phyloP scores from a whole-genome alignment of 2,329 filamentous ascomycete species.

The Xylariales sp. region DNA sequence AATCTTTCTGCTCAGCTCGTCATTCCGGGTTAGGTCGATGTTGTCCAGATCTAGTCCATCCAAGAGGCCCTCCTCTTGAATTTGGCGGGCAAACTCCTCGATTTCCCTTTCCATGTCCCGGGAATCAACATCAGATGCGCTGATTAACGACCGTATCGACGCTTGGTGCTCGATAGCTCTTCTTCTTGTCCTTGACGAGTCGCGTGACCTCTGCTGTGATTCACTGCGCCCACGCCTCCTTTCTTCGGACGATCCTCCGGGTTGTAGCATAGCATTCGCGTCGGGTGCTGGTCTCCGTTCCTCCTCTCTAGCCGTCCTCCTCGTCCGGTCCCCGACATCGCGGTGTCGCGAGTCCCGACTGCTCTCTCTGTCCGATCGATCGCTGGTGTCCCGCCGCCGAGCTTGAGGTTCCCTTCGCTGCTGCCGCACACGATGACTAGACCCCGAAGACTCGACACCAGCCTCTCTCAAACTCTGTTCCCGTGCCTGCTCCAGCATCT shows the following conservation, averaged over 20 bases:
- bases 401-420: slow-evolving; percentile 23
- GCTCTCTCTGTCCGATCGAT: slow-evolving; percentile 27
- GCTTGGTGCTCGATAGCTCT: slow-evolving; percentile 83
- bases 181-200: slow-evolving; percentile 31
- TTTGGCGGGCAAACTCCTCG: slow-evolving; percentile 83
- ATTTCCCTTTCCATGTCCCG: slow-evolving; percentile 83
- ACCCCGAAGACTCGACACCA: slow-evolving; percentile 39
- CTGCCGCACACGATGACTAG: slow-evolving; percentile 14
- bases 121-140: slow-evolving; percentile 70
- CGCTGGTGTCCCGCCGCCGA: slow-evolving; percentile 25
- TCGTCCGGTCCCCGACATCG: slow-evolving; percentile 19
- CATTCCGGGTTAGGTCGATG: slow-evolving; percentile 76
- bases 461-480: slow-evolving; percentile 69
- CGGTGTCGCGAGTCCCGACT: slow-evolving; percentile 23
- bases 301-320: slow-evolving; percentile 25
- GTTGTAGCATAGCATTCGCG: slow-evolving; percentile 32
- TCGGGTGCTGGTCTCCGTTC: slow-evolving; percentile 25
- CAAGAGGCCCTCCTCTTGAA: slow-evolving; percentile 78
- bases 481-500: slow-evolving; percentile 66
- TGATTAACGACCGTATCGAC: slow-evolving; percentile 79
- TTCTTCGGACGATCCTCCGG: slow-evolving; percentile 30
- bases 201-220: slow-evolving; percentile 37
- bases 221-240: slow-evolving; percentile 38
- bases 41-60: slow-evolving; percentile 88
- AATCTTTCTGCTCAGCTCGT: slow-evolving; percentile 85